Evolutionary conservation across 2,329 filamentous ascomycete genomes (phyloP).

Genomic region (Endocalyx cinctus): DNA sequence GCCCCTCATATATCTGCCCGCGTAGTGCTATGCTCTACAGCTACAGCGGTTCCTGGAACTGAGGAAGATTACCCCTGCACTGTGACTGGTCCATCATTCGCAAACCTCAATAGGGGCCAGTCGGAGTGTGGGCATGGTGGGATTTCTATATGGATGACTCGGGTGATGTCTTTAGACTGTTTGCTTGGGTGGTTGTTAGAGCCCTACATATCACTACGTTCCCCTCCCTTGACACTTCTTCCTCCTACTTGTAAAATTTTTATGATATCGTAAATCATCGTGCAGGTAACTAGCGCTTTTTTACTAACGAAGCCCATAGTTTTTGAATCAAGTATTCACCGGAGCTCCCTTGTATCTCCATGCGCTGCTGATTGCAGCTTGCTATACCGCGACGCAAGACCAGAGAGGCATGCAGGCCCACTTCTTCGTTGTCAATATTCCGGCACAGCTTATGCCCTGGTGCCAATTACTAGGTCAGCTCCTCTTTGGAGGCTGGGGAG

Average conservation of each 20-base stretch:
- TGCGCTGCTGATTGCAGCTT: conserved; percentile 73
- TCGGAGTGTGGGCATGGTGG: conserved; percentile 71
- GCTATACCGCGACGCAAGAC: conserved; percentile 82
- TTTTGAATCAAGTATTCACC: conserved; percentile 48
- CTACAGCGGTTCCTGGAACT: conserved; percentile 80
- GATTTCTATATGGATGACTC: conserved; percentile 68
- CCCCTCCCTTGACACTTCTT: conserved; percentile 15
- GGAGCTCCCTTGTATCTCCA: conserved; percentile 47
- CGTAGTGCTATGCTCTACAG: conserved; percentile 60
- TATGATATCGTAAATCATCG: conserved; percentile 3
- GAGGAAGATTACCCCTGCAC: conserved; percentile 76
- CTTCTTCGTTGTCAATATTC: conserved; percentile 81
- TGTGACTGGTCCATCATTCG: conserved; percentile 60
- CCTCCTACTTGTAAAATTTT: conserved; percentile 8
- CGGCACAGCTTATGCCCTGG: conserved; percentile 75
- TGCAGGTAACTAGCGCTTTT: too few relatives aligned
- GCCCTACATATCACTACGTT: conserved; percentile 51
- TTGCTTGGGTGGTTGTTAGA: conserved; percentile 56
- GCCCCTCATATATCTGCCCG: conserved; percentile 70
- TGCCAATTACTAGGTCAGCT: conserved; percentile 73
- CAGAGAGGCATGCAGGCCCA: conserved; percentile 70
- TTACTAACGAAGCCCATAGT: conserved; percentile 33
- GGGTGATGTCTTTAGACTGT: conserved; percentile 50
- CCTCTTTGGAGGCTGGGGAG: conserved; percentile 56
- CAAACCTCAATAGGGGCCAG: conserved; percentile 55